These are phyloP conservation scores for Fusarium tricinctum DNA, from an alignment of 2,329 filamentous ascomycete species.

Conservation along the genomic window DNA sequence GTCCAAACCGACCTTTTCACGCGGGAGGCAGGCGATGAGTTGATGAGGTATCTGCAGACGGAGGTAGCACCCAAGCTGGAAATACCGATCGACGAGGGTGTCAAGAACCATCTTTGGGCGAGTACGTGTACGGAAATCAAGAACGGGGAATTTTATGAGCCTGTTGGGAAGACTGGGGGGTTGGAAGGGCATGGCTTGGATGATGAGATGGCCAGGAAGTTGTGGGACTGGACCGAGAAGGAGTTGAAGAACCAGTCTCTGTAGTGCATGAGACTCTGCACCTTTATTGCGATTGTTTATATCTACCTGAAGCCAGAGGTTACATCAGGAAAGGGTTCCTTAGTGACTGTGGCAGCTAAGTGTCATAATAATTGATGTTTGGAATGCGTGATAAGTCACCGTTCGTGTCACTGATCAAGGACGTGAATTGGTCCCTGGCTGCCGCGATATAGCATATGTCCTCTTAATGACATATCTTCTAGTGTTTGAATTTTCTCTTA, in stretches of 20 bases:
- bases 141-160: conserved; percentile 17
- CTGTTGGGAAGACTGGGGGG: conserved; percentile 9
- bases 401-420: no score
- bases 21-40: not conserved
- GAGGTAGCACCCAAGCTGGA: not conserved
- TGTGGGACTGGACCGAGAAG: conserved; percentile 21
- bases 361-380: no score
- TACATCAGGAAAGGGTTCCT: no score
- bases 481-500: no score
- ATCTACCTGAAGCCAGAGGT: no score
- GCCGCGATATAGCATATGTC: no score
- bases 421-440: no score
- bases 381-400: no score
- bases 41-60: conserved; percentile 10
- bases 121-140: accelerated
- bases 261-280: not conserved
- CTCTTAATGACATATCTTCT: no score
- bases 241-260: not conserved
- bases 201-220: not conserved
- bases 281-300: no score
- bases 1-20: conserved; percentile 3
- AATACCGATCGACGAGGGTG: not conserved
- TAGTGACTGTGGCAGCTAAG: no score
- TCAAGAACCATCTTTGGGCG: conserved; percentile 20
- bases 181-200: not conserved